Evolutionary conservation across 345 rosid species (phyloP).

Genomic region (Anastatica hierochuntica): DNA sequence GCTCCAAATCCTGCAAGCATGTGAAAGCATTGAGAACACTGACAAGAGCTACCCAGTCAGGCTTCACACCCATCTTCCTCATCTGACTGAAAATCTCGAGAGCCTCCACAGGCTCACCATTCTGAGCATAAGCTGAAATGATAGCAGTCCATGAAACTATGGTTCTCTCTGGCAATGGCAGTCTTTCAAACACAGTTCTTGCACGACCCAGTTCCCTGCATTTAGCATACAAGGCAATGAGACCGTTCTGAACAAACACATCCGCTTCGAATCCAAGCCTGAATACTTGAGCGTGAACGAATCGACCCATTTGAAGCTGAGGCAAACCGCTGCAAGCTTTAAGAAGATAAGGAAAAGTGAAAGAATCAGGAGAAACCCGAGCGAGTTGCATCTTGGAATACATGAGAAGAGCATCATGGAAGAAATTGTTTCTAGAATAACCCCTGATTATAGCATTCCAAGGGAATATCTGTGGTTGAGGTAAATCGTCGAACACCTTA

Average conservation of each 20-base stretch:
- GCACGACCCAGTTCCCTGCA: constrained; percentile 36
- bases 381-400: constrained; percentile 41
- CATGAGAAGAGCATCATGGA: constrained; percentile 35
- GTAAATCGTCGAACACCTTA: constrained; percentile 47
- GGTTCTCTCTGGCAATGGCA: constrained; percentile 35
- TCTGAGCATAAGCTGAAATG: constrained; percentile 57
- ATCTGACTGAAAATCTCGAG: constrained; percentile 42
- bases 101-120: constrained; percentile 52
- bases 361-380: constrained; percentile 44
- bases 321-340: constrained; percentile 47
- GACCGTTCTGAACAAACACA: constrained; percentile 60
- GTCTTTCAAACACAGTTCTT: constrained; percentile 39
- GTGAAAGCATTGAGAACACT: constrained; percentile 56
- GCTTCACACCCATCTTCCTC: constrained; percentile 38
- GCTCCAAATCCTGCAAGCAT: constrained; percentile 41
- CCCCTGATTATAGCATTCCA: constrained; percentile 60
- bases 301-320: constrained; percentile 33
- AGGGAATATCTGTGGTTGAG: constrained; percentile 40
- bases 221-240: constrained; percentile 58
- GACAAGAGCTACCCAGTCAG: constrained; percentile 58
- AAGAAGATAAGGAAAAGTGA: constrained; percentile 45
- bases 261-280: constrained; percentile 50
- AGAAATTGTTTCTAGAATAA: constrained; percentile 35
- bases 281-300: constrained; percentile 48
- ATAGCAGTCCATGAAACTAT: constrained; percentile 68